phyloP scores from a whole-genome alignment of 495 filamentous ascomycete genomes.

The Lepidopterella palustris region DNA sequence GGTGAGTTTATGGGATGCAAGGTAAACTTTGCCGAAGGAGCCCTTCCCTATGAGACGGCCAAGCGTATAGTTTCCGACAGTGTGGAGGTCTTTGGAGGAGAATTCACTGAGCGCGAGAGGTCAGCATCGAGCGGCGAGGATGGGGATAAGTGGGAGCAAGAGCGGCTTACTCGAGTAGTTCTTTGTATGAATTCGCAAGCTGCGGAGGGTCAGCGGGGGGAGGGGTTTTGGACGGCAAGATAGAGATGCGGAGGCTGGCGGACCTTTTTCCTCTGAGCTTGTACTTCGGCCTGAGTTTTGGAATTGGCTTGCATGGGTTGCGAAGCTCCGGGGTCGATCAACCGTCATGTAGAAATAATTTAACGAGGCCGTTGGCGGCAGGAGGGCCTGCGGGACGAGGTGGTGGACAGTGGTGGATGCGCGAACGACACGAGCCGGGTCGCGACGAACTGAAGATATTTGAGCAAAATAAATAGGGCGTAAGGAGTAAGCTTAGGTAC shows the following conservation, averaged over 20 bases:
- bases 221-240: constrained; percentile 10
- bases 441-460: not conserved
- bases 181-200: constrained; percentile 95
- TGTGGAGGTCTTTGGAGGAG: constrained; percentile 80
- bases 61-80: constrained; percentile 89
- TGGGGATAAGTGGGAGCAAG: not conserved
- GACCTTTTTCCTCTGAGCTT: constrained; percentile 92
- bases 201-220: constrained; percentile 38
- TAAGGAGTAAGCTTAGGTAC: too few species aligned
- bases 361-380: not conserved
- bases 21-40: constrained; percentile 96
- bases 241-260: not conserved
- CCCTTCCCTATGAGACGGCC: constrained; percentile 93
- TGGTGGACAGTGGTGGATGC: too few species aligned
- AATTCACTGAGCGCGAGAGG: constrained; percentile 63
- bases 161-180: constrained; percentile 85
- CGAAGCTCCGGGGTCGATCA: constrained; percentile 14
- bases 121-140: constrained; percentile 12
- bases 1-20: constrained; percentile 93
- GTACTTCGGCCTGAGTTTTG: constrained; percentile 66
- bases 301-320: constrained; percentile 29
- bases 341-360: constrained; percentile 21
- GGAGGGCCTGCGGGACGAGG: not conserved
- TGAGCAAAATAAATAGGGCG: not conserved
- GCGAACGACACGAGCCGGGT: not conserved